These are phyloP conservation scores for Ottelia alismoides DNA, from an alignment of 106 monocot species.

Conservation along the genomic window DNA sequence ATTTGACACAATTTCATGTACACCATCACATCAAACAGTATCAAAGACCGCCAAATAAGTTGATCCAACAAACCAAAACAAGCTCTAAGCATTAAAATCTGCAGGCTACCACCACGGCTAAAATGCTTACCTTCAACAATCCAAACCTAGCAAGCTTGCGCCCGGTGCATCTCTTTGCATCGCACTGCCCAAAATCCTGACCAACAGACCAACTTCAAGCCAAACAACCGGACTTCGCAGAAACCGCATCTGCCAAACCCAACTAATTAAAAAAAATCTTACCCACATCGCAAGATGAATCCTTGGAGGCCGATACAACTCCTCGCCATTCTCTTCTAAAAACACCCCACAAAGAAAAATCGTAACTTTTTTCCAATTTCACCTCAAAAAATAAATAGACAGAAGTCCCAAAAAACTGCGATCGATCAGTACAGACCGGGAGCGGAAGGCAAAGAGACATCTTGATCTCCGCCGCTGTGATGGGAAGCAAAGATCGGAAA, in stretches of 20 bases:
- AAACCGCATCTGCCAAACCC: too few relatives aligned
- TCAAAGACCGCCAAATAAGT: too few relatives aligned
- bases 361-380: background rate
- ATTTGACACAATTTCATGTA: too few relatives aligned
- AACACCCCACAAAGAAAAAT: background rate
- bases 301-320: constrained; percentile 21
- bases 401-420: background rate
- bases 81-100: too few relatives aligned
- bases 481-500: too few relatives aligned
- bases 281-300: constrained; percentile 99
- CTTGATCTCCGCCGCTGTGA: constrained; percentile 2
- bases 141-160: constrained; percentile 96
- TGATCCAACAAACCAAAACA: too few relatives aligned
- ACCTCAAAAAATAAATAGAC: background rate
- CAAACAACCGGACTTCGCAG: too few relatives aligned
- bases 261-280: constrained; percentile 23
- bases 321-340: constrained; percentile 46
- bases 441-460: constrained; percentile 5
- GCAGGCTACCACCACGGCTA: too few relatives aligned
- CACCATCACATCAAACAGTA: too few relatives aligned
- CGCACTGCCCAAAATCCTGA: constrained; percentile 98
- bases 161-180: constrained; percentile 87
- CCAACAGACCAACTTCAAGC: too few relatives aligned
- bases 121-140: constrained; percentile 58
- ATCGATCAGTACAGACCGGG: constrained; percentile 1